Conservation (phyloP, 2,329 filamentous ascomycete species). For the Sclerotinia minor region DNA sequence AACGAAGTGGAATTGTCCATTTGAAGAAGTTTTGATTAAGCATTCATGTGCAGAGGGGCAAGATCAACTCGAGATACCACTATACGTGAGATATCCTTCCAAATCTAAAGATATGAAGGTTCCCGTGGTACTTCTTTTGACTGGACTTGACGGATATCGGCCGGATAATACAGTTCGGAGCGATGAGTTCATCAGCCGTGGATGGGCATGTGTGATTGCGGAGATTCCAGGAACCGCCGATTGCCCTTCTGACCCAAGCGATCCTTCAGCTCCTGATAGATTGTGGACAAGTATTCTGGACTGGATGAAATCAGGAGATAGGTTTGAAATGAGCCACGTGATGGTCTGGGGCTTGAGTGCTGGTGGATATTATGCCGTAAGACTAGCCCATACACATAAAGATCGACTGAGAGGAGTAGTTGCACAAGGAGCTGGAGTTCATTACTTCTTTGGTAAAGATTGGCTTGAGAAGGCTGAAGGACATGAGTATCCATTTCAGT, state of each 20-base stretch:
- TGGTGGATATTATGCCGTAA: conserved; percentile 68
- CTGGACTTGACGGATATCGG: conserved; percentile 62
- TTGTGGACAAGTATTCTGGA: conserved; percentile 62
- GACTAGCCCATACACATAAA: conserved; percentile 67
- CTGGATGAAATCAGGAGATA: conserved; percentile 54
- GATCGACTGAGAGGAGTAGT: conserved; percentile 54
- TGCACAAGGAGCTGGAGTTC: conserved; percentile 63
- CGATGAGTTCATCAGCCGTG: conserved; percentile 61
- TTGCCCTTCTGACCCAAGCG: conserved; percentile 62
- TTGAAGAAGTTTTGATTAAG: conserved; percentile 62
- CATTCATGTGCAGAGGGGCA: conserved; percentile 50
- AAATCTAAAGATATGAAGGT: conserved; percentile 43
- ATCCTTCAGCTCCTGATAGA: conserved; percentile 60
- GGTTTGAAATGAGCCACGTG: conserved; percentile 58
- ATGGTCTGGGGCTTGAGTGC: conserved; percentile 65
- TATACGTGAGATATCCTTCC: conserved; percentile 63
- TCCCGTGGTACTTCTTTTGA: conserved; percentile 58
- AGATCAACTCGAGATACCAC: conserved; percentile 54
- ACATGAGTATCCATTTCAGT: conserved; percentile 66
- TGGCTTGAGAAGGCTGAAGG: conserved; percentile 64
- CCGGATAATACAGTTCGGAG: conserved; percentile 62
- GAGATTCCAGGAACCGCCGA: conserved; percentile 70
- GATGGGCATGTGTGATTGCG: conserved; percentile 62
- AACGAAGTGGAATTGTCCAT: conserved; percentile 54
- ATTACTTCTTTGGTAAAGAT: conserved; percentile 59